Conservation (phyloP, 2,329 filamentous ascomycete species). For the Colletotrichum karsti region DNA sequence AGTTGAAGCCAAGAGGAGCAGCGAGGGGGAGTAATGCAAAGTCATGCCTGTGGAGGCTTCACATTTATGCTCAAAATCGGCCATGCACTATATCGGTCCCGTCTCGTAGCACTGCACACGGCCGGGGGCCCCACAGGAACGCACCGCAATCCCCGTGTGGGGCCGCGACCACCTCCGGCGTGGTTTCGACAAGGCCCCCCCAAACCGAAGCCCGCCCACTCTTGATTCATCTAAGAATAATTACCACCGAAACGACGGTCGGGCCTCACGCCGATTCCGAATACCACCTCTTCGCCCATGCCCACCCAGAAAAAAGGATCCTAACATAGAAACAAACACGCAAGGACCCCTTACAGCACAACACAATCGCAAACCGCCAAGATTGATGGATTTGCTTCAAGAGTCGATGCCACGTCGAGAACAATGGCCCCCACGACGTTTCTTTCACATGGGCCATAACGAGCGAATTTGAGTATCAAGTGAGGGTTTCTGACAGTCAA, state of each 20-base stretch:
- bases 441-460: too few species aligned
- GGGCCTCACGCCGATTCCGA: neutral
- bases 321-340: conserved; percentile 19
- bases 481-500: neutral
- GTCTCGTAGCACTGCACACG: neutral
- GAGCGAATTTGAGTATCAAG: too few species aligned
- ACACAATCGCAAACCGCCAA: conserved; percentile 15
- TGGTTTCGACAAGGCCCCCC: neutral
- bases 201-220: neutral
- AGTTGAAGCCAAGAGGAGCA: too few species aligned
- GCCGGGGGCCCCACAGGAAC: neutral
- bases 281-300: neutral
- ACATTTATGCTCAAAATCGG: too few species aligned
- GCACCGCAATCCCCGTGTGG: neutral
- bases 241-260: conserved; percentile 15
- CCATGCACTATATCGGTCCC: neutral
- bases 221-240: conserved; percentile 2
- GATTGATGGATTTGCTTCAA: conserved; percentile 7
- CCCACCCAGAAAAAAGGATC: neutral
- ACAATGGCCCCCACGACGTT: neutral
- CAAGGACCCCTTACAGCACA: neutral
- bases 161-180: neutral
- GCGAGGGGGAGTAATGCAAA: too few species aligned
- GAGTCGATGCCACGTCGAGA: neutral
- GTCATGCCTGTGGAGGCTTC: too few species aligned